phyloP scores from a whole-genome alignment of 306 rosid genomes.

The Fragaria nilgerrensis region DNA sequence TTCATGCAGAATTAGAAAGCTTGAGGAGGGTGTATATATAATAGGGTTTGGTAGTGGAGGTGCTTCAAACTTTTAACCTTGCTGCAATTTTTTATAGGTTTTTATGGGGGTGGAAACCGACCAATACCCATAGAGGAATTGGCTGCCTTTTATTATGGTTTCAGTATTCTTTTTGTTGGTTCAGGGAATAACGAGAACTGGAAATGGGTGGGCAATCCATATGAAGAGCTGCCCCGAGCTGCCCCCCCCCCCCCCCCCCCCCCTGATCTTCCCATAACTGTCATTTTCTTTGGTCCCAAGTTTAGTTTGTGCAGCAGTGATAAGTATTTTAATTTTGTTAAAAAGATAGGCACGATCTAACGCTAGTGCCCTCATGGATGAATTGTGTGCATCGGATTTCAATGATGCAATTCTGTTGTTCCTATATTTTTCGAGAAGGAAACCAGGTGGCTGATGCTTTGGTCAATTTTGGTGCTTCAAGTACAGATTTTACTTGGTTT shows the following conservation, averaged over 20 bases:
- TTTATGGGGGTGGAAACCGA: conserved; percentile 59
- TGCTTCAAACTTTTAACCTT: conserved; percentile 32
- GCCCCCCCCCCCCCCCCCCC: conserved; percentile 50
- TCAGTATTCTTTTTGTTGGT: conserved; percentile 8
- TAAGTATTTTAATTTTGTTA: too few species aligned
- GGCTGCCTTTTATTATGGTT: conserved; percentile 11
- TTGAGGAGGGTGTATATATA: conserved; percentile 25
- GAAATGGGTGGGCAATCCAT: conserved; percentile 31
- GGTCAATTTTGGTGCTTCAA: too few species aligned
- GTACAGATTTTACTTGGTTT: too few species aligned
- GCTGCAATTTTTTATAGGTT: conserved; percentile 27
- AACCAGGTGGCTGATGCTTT: too few species aligned
- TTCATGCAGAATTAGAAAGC: conserved; percentile 44
- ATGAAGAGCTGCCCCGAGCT: conserved; percentile 17
- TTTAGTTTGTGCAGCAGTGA: background rate
- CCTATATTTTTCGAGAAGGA: too few species aligned
- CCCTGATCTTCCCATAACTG: conserved; percentile 73
- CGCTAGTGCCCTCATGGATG: background rate
- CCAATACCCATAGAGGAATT: conserved; percentile 44
- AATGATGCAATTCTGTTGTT: too few species aligned
- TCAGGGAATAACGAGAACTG: conserved; percentile 42
- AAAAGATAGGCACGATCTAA: background rate
- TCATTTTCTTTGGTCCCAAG: conserved; percentile 32
- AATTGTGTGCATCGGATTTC: too few species aligned
- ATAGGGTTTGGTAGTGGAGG: conserved; percentile 48